Percentiles rank a stretch among this genome's conserved stretches.
Evolutionary conservation across 345 rosid species (phyloP).

Genomic region (Trapa bicornis): DNA sequence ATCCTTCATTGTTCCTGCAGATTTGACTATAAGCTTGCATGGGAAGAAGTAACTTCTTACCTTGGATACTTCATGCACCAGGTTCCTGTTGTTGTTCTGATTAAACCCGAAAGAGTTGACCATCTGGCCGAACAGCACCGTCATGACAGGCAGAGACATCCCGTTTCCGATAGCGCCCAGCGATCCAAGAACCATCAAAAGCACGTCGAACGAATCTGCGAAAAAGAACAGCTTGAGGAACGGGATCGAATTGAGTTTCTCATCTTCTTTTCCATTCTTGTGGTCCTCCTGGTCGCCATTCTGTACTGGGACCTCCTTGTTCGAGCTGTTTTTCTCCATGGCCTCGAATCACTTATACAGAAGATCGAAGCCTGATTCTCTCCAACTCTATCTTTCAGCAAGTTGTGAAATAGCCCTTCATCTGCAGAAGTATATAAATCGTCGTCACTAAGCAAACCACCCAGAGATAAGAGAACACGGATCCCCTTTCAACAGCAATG

Average conservation of each 20-base stretch:
- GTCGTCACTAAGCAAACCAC: too few species aligned
- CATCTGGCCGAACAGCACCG: constrained; percentile 27
- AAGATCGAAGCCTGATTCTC: not conserved
- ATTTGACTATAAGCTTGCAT: not conserved
- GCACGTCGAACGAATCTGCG: constrained; percentile 23
- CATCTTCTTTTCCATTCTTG: constrained; percentile 1
- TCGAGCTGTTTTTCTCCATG: not conserved
- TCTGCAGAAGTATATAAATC: not conserved
- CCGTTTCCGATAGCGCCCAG: constrained; percentile 31
- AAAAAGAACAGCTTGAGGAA: constrained; percentile 30
- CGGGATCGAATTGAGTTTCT: constrained; percentile 11
- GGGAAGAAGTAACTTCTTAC: constrained; percentile 7
- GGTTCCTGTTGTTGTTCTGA: constrained; percentile 4
- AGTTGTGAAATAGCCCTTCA: not conserved
- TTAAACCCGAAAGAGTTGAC: constrained; percentile 27
- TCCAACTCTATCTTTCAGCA: not conserved
- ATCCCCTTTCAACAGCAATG: not conserved
- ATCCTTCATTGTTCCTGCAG: too few species aligned
- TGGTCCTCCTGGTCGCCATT: constrained; percentile 1
- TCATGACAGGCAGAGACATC: constrained; percentile 22
- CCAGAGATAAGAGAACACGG: not conserved
- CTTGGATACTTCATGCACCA: constrained; percentile 22
- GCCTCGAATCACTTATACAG: not conserved
- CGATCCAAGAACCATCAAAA: constrained; percentile 24
- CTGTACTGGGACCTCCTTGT: not conserved